Evolutionary conservation across 768 basidiomycete species (phyloP).

Genomic region (Serendipita sp.): DNA sequence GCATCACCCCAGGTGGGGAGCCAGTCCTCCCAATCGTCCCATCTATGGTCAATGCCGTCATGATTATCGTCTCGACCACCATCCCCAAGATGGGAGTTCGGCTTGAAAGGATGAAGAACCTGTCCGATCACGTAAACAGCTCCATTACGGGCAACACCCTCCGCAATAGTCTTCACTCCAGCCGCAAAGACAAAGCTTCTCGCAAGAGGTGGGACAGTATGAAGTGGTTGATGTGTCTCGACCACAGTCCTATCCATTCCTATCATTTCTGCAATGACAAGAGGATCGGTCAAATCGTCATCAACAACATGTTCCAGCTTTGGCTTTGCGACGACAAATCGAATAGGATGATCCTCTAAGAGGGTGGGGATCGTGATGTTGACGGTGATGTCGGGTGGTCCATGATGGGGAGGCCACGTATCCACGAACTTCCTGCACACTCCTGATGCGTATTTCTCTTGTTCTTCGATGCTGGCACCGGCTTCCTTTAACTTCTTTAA

Average conservation of each 20-base stretch:
- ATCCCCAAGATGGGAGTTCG: slow-evolving; percentile 25
- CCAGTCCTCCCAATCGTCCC: slow-evolving; percentile 35
- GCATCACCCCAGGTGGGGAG: slow-evolving; percentile 28
- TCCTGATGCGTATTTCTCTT: too few relatives aligned
- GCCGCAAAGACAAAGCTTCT: slow-evolving; percentile 27
- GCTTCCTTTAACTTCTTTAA: too few relatives aligned
- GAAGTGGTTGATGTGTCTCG: neutral
- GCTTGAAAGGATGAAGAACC: slow-evolving; percentile 24
- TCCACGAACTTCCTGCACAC: neutral
- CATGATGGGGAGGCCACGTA: neutral
- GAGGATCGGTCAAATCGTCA: too few relatives aligned
- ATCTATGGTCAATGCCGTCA: slow-evolving; percentile 17
- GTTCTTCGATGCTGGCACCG: too few relatives aligned
- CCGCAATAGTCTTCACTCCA: slow-evolving; percentile 24
- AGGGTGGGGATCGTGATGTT: slow-evolving; percentile 27
- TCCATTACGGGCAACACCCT: slow-evolving; percentile 40
- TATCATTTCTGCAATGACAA: neutral
- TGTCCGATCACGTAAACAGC: slow-evolving; percentile 34
- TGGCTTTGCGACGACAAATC: slow-evolving; percentile 28
- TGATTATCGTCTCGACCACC: neutral
- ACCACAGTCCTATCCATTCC: neutral
- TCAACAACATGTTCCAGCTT: slow-evolving; percentile 14
- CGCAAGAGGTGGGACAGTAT: neutral
- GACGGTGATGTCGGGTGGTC: slow-evolving; percentile 14
- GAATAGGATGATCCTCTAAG: slow-evolving; percentile 27